Evolutionary conservation across 176 grass and related monocot species (phyloP), one percentile per base, ranked within the genome.

Genomic region (Metroxylon sagu): DNA sequence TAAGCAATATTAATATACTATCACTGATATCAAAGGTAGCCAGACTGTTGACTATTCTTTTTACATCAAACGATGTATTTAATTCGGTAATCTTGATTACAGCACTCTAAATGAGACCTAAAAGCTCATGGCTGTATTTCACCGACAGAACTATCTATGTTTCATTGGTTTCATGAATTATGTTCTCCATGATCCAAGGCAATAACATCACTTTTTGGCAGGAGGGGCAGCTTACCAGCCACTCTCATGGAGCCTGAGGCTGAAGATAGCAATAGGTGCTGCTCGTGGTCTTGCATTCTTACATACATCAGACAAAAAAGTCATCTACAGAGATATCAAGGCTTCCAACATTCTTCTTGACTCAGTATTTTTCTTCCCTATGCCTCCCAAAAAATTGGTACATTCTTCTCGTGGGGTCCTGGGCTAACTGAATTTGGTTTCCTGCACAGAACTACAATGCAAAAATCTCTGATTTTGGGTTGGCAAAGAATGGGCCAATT

Each of bases 401-500:
- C 49, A 59, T 3, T 4, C 16, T 8, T 27, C 1, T 50, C 27
- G 29, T 8, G 15, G 16, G 30, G 19, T 49, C 23, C n/a, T 64
- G 5, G 10, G 51, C 14, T 56, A 68, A 74, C 17, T 15, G 16
- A 29, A 12, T 35, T 27, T 10, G 54, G 16, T 14, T 29, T 51
- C 19, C 25, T 14, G 4, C 18, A 5, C 67, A 88, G 87, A 75
- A 91, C 64, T 91, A 64, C 75, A 70, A 70, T 1, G 43, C 93
- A 3, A 97, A 97, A 79, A 76, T 92, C 16, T 97, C 93, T 3
- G 93, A 97, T 23, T 97, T 97, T 23, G 93, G 93, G 25, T 76
- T 97, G 28, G 93, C 93, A 59, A 97, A 92, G 81, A 84, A 74
- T 61, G 93, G 93, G 0, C 93, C 93, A 12, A 52, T 52, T 23